Conservation (phyloP, 2,329 filamentous ascomycete species). For the Ophiostoma sp. region DNA sequence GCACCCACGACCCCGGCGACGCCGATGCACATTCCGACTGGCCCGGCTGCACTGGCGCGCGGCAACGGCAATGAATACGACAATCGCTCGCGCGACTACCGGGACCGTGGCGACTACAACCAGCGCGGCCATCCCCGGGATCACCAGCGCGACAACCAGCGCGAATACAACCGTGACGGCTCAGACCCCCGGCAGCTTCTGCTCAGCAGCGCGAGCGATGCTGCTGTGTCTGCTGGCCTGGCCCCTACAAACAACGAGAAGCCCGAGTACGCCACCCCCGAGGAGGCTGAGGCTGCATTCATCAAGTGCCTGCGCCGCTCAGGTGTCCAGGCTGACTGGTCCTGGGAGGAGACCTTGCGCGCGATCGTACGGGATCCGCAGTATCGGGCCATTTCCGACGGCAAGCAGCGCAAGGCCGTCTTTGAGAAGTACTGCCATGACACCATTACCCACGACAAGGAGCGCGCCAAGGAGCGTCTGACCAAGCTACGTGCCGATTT, state of each 20-base stretch:
- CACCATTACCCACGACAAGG: constrained; percentile 85
- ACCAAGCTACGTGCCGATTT: constrained; percentile 91
- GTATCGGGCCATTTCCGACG: constrained; percentile 87
- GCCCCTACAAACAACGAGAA: constrained; percentile 61
- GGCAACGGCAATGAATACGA: constrained; percentile 9
- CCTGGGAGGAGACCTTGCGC: constrained; percentile 84
- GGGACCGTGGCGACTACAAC: constrained; percentile 20
- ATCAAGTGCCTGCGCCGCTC: constrained; percentile 80
- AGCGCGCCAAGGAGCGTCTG: constrained; percentile 86
- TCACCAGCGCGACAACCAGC: neutral
- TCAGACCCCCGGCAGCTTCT: constrained; percentile 53
- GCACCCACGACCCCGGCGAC: constrained; percentile 41
- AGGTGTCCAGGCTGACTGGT: constrained; percentile 85
- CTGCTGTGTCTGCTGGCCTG: constrained; percentile 47
- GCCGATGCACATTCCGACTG: constrained; percentile 35
- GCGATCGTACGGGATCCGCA: constrained; percentile 84
- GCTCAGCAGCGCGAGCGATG: constrained; percentile 44
- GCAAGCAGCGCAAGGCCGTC: constrained; percentile 79
- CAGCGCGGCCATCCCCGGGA: constrained; percentile 19
- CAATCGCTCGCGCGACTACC: constrained; percentile 18
- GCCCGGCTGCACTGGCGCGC: constrained; percentile 34
- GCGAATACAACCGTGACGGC: neutral
- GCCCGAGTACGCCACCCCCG: constrained; percentile 70
- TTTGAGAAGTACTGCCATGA: constrained; percentile 96
- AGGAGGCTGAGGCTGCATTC: constrained; percentile 91